phyloP scores from a whole-genome alignment of 2,329 filamentous ascomycete species.

The Cadophora sp. region DNA sequence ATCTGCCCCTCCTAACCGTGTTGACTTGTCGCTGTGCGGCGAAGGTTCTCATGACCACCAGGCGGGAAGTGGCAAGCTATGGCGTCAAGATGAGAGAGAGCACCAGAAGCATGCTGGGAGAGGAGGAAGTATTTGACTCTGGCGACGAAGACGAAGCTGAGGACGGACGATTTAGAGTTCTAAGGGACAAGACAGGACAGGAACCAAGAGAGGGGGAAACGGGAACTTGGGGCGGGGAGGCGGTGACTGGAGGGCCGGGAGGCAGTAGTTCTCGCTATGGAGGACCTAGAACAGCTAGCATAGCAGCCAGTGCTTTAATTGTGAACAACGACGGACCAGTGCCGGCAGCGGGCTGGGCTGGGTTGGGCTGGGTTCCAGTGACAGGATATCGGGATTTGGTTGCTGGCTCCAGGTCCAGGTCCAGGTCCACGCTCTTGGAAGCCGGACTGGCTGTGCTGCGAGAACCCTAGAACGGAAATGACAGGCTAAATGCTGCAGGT shows the following conservation, averaged over 20 bases:
- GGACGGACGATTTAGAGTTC: not conserved
- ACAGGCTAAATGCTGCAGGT: conserved; percentile 21
- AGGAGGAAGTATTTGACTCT: not conserved
- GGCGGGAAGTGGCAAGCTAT: not conserved
- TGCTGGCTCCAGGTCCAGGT: not conserved
- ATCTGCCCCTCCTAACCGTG: conserved; percentile 14
- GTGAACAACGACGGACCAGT: not conserved
- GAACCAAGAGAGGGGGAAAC: conserved; percentile 10
- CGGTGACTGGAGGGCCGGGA: not conserved
- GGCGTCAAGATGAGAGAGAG: not conserved
- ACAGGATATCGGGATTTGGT: conserved; percentile 15
- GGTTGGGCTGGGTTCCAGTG: not conserved
- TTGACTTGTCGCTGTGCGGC: conserved; percentile 14
- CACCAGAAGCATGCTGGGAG: not conserved
- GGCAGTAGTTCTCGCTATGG: not conserved
- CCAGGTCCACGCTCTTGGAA: conserved; percentile 18
- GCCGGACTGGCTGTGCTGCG: conserved; percentile 1
- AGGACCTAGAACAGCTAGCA: not conserved
- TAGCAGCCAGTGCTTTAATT: not conserved
- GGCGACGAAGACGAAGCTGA: not conserved
- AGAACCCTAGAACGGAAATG: conserved; percentile 1
- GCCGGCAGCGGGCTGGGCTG: not conserved
- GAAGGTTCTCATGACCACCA: conserved; percentile 13
- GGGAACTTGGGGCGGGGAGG: conserved; percentile 10
- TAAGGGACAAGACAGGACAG: conserved; percentile 6